Evolutionary conservation across 177 flowering plant species (phyloP).

Genomic region (Vitis hybrid): DNA sequence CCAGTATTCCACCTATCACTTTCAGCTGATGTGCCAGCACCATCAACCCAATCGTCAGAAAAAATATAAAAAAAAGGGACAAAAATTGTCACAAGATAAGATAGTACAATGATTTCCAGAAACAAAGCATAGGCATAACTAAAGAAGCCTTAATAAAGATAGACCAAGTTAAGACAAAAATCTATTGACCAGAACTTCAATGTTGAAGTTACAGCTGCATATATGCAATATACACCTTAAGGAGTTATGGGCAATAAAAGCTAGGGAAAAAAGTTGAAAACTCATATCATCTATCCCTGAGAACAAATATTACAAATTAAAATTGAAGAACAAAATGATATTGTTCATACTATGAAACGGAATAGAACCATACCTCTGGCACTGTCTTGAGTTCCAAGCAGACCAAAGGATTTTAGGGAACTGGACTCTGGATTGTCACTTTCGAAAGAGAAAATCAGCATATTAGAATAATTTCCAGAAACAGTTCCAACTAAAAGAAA

Average conservation of each 20-base stretch:
- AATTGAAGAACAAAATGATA: no score
- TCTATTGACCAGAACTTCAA: background rate
- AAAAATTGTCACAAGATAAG: background rate
- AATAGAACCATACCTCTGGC: slow-evolving; percentile 43
- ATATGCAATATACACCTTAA: no score
- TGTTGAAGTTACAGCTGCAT: no score
- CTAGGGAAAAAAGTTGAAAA: no score
- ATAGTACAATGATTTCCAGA: background rate
- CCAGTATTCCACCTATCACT: slow-evolving; percentile 55
- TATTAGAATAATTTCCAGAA: slow-evolving; percentile 6
- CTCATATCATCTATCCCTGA: no score
- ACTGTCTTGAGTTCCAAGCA: slow-evolving; percentile 42
- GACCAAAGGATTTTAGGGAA: slow-evolving; percentile 48
- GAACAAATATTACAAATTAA: no score
- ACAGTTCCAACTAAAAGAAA: background rate
- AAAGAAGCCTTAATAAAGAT: no score
- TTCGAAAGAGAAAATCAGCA: slow-evolving; percentile 9
- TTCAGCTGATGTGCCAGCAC: slow-evolving; percentile 43
- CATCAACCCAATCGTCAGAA: slow-evolving; percentile 46
- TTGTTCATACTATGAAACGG: background rate
- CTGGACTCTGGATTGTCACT: slow-evolving; percentile 43
- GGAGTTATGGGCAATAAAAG: no score
- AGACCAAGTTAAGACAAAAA: background rate
- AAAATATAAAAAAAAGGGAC: background rate
- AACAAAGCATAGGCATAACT: background rate